Conservation (phyloP, 73 alveolate genomes). For the Tetrahymena borealis region DNA sequence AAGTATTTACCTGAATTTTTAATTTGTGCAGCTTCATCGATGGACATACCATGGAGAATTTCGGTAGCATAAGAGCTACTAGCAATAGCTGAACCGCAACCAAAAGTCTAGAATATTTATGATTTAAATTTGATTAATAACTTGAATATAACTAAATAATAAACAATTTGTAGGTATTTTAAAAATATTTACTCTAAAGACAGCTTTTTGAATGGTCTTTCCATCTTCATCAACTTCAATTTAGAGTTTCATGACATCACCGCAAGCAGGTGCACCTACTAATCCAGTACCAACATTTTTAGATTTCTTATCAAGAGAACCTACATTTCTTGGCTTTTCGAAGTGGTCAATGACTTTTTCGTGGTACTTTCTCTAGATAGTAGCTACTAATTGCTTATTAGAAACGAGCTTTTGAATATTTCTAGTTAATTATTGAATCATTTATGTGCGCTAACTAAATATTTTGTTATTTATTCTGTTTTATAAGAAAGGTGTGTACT, state of each 20-base stretch:
- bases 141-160: no score
- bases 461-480: no score
- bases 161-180: background rate
- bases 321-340: constrained; percentile 87
- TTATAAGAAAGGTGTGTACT: no score
- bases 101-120: constrained; percentile 60
- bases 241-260: constrained; percentile 93
- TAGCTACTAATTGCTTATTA: background rate
- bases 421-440: background rate
- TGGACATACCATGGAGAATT: constrained; percentile 65
- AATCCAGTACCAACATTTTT: constrained; percentile 89
- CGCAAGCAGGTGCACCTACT: constrained; percentile 97
- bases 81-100: constrained; percentile 96
- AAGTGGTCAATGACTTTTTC: constrained; percentile 79
- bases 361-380: constrained; percentile 45
- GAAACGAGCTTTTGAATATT: background rate
- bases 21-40: constrained; percentile 82
- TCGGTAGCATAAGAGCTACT: constrained; percentile 87
- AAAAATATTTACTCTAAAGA: constrained; percentile 77
- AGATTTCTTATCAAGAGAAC: constrained; percentile 68
- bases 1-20: constrained; percentile 44
- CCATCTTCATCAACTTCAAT: constrained; percentile 83
- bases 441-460: background rate
- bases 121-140: no score
- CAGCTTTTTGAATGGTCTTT: constrained; percentile 79